Conservation (phyloP, 176 grass and related monocot genomes). For the Bothriochloa decipiens region DNA sequence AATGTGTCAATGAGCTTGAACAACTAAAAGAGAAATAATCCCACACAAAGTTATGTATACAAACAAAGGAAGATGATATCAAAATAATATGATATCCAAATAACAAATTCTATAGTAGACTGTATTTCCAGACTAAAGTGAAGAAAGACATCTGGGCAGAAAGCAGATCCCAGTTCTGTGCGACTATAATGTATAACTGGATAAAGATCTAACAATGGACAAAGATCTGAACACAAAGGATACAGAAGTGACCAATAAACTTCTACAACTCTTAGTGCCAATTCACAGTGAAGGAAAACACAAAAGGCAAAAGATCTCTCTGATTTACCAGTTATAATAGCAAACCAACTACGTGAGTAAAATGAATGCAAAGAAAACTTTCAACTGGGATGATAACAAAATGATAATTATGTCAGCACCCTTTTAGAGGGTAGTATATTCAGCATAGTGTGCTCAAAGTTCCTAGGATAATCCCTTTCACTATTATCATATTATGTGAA, state of each 20-base stretch:
- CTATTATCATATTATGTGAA: constrained; percentile 17
- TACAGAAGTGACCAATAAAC: not conserved
- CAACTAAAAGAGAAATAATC: constrained; percentile 6
- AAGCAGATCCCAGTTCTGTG: not conserved
- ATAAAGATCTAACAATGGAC: too few relatives aligned
- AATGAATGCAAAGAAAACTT: not conserved
- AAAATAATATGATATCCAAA: constrained; percentile 10
- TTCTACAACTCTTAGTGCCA: not conserved
- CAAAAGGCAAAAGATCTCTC: not conserved
- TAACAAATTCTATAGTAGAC: not conserved
- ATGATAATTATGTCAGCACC: not conserved
- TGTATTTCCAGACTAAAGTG: not conserved
- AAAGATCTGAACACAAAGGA: not conserved
- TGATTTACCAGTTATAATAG: not conserved
- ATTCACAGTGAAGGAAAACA: not conserved
- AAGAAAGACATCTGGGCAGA: constrained; percentile 11
- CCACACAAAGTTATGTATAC: not conserved
- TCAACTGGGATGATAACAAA: not conserved
- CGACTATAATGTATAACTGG: not conserved
- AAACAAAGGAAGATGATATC: constrained; percentile 3
- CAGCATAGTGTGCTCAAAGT: not conserved
- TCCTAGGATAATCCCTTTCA: not conserved
- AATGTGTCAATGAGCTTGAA: constrained; percentile 17
- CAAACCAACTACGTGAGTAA: not conserved
- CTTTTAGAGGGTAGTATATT: constrained; percentile 4